These are phyloP conservation scores for Syncephalastrum sp. DNA, from an alignment of 371 early-diverging fungal genomes.

Conservation along the genomic window DNA sequence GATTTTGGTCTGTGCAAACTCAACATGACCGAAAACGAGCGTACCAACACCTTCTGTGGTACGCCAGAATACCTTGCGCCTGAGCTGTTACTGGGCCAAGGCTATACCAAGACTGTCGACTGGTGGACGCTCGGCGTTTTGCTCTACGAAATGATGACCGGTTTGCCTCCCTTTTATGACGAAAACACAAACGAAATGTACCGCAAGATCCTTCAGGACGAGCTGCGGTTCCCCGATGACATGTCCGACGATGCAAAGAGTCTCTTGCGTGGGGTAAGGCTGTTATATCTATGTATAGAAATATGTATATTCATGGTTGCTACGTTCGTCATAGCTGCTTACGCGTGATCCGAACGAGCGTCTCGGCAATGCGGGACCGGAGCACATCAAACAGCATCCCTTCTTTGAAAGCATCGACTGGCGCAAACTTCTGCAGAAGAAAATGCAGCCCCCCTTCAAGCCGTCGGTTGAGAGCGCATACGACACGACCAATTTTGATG, in stretches of 20 bases:
- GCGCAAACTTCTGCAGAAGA: constrained; percentile 79
- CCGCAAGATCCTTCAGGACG: constrained; percentile 84
- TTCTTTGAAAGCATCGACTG: constrained; percentile 96
- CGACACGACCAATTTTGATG: constrained; percentile 86
- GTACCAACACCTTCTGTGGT: constrained; percentile 97
- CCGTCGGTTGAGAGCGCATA: constrained; percentile 79
- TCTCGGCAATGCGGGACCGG: constrained; percentile 83
- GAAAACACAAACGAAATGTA: constrained; percentile 97
- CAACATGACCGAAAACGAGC: constrained; percentile 90
- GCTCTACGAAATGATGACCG: constrained; percentile 95
- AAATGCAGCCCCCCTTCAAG: constrained; percentile 93
- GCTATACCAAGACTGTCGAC: constrained; percentile 95
- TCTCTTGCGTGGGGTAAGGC: constrained; percentile 67
- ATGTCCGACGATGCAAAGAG: constrained; percentile 74
- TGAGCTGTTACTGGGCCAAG: constrained; percentile 89
- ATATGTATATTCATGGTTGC: not conserved
- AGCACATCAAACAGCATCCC: constrained; percentile 87
- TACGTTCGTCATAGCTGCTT: constrained; percentile 45
- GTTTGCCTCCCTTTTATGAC: constrained; percentile 95
- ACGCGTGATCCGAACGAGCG: constrained; percentile 84
- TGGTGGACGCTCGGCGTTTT: constrained; percentile 98
- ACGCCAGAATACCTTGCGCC: constrained; percentile 99
- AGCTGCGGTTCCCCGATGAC: constrained; percentile 83
- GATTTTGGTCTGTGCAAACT: constrained; percentile 98
- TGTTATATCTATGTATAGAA: not conserved